Evolutionary conservation across 805 yeast species (phyloP).

Genomic region (Pichia paraexigua): DNA sequence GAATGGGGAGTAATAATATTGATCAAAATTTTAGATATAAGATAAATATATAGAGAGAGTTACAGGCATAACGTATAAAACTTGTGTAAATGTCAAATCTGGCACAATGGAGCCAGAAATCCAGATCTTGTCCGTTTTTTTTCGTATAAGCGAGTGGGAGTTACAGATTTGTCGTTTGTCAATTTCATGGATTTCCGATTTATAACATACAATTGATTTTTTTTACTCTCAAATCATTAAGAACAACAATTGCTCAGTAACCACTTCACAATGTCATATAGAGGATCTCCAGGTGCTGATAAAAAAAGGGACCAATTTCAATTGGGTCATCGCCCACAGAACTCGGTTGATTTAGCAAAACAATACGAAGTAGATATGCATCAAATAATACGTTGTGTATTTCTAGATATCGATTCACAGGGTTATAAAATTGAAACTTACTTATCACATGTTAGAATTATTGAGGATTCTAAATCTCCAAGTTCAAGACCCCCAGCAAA

Average conservation of each 20-base stretch:
- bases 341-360: conserved; percentile 37
- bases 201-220: not conserved
- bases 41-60: too few species aligned
- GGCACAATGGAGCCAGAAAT: too few species aligned
- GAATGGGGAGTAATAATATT: not conserved
- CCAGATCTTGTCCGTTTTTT: too few species aligned
- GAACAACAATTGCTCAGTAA: not conserved
- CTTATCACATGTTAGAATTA: conserved; percentile 66
- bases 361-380: conserved; percentile 52
- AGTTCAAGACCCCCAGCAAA: conserved; percentile 57
- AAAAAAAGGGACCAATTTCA: not conserved
- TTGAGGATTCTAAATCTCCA: conserved; percentile 69
- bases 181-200: not conserved
- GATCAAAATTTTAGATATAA: too few species aligned
- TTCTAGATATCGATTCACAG: conserved; percentile 36
- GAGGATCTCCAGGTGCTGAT: not conserved
- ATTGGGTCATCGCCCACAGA: conserved; percentile 7
- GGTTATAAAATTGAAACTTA: conserved; percentile 47
- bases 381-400: conserved; percentile 41
- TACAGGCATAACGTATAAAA: too few species aligned
- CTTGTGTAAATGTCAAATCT: not conserved
- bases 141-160: not conserved
- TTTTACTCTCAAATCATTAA: too few species aligned
- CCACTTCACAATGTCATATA: not conserved
- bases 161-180: not conserved